Conservation (phyloP, 2,329 filamentous ascomycete genomes). For the Colletotrichum liriopes region DNA sequence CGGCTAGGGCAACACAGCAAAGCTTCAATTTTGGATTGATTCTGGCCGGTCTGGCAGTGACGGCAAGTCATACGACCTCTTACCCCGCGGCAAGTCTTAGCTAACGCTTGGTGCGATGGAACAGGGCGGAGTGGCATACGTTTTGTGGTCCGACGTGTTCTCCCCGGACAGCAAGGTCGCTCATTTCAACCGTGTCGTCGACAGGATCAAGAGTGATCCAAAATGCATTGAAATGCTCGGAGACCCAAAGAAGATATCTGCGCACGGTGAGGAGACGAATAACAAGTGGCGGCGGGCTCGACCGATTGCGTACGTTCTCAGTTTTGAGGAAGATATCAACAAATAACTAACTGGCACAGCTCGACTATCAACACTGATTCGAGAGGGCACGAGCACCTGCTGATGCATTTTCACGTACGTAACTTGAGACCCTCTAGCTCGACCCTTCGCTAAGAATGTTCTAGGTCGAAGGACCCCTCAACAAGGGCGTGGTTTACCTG, state of each 20-base stretch:
- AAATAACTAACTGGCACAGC: constrained; percentile 58
- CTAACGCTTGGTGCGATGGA: constrained; percentile 23
- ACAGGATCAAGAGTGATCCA: constrained; percentile 81
- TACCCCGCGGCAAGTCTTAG: constrained; percentile 20
- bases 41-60: constrained; percentile 80
- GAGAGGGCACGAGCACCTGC: constrained; percentile 83
- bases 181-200: constrained; percentile 90
- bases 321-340: not conserved
- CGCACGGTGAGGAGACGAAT: constrained; percentile 84
- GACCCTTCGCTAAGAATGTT: constrained; percentile 34
- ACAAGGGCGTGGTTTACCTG: constrained; percentile 80
- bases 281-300: constrained; percentile 84
- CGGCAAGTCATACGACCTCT: constrained; percentile 65
- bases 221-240: constrained; percentile 83
- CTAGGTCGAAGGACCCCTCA: constrained; percentile 83
- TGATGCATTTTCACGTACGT: constrained; percentile 87
- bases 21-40: constrained; percentile 90
- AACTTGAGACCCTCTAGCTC: not conserved
- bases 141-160: constrained; percentile 88
- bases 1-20: constrained; percentile 88
- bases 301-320: constrained; percentile 68
- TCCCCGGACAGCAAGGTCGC: constrained; percentile 87
- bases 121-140: constrained; percentile 82
- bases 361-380: constrained; percentile 79
- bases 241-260: constrained; percentile 80